phyloP scores from a whole-genome alignment of 202 grass and related monocot species.

The Elaeis oleifera region DNA sequence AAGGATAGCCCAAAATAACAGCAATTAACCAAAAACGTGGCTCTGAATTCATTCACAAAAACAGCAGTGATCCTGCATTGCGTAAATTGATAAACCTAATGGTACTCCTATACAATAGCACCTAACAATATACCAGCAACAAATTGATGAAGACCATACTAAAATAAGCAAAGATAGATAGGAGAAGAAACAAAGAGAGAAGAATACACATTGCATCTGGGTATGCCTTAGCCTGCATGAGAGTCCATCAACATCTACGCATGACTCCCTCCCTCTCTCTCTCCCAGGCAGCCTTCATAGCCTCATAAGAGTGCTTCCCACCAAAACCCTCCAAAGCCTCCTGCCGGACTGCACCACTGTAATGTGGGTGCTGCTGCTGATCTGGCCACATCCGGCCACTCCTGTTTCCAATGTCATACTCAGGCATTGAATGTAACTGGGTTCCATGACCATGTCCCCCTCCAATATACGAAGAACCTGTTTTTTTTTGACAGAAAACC shows the following conservation, averaged over 20 bases:
- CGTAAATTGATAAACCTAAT: slow-evolving; percentile 8
- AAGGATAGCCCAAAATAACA: too few relatives aligned
- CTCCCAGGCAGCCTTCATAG: slow-evolving; percentile 58
- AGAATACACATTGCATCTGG: slow-evolving; percentile 40
- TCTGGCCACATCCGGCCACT: slow-evolving; percentile 57
- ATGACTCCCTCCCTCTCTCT: slow-evolving; percentile 49
- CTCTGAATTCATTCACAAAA: too few relatives aligned
- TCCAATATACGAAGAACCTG: slow-evolving; percentile 88
- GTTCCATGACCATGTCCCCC: slow-evolving; percentile 81
- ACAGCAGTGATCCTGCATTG: too few relatives aligned
- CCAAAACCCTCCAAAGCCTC: slow-evolving; percentile 32
- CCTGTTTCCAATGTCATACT: slow-evolving; percentile 57
- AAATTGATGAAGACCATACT: background rate
- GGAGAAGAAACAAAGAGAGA: background rate
- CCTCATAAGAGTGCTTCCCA: slow-evolving; percentile 46
- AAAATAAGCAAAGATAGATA: background rate
- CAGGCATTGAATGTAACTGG: slow-evolving; percentile 46
- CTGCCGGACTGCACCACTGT: slow-evolving; percentile 32
- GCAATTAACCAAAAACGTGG: too few relatives aligned
- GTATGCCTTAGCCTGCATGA: background rate
- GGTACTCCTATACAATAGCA: slow-evolving; percentile 9
- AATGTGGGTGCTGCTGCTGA: slow-evolving; percentile 33
- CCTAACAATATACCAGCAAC: background rate
- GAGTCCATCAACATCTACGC: slow-evolving; percentile 33
- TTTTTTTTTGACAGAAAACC: slow-evolving; percentile 26